Conservation (phyloP, 2,329 filamentous ascomycete species). For the Epichloe aotearoae region DNA sequence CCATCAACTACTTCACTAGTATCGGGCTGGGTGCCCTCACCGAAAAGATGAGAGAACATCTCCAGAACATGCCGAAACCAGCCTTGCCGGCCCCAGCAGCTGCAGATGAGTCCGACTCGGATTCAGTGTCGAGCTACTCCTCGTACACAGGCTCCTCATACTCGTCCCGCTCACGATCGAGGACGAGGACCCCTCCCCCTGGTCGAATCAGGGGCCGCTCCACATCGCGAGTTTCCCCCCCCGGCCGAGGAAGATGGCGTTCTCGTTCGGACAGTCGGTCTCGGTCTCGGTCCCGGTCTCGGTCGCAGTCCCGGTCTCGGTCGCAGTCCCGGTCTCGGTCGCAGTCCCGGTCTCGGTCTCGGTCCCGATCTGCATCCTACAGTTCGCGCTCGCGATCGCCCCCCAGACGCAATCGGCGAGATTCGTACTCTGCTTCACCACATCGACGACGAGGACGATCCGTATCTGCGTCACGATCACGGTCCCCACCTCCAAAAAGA, state of each 20-base stretch:
- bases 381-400: conserved; percentile 1
- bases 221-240: conserved; percentile 2
- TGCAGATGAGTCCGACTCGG: conserved; percentile 48
- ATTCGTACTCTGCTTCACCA: conserved; percentile 6
- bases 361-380: conserved; percentile 1
- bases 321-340: conserved; percentile 1
- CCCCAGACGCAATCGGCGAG: neutral
- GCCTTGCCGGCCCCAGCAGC: conserved; percentile 54
- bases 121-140: conserved; percentile 67
- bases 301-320: conserved; percentile 1
- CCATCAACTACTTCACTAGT: conserved; percentile 98
- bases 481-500: neutral
- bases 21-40: conserved; percentile 93
- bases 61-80: conserved; percentile 83
- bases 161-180: conserved; percentile 7
- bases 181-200: neutral
- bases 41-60: conserved; percentile 83
- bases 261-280: conserved; percentile 6
- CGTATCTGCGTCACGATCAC: neutral
- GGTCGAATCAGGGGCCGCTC: conserved; percentile 5
- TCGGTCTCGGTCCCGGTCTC: conserved; percentile 4
- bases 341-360: conserved; percentile 1
- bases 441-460: conserved; percentile 1
- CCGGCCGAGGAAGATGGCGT: neutral
- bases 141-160: conserved; percentile 39